These are phyloP conservation scores for Colletotrichum abscissum DNA, from an alignment of 2,329 filamentous ascomycete genomes.

Conservation along the genomic window DNA sequence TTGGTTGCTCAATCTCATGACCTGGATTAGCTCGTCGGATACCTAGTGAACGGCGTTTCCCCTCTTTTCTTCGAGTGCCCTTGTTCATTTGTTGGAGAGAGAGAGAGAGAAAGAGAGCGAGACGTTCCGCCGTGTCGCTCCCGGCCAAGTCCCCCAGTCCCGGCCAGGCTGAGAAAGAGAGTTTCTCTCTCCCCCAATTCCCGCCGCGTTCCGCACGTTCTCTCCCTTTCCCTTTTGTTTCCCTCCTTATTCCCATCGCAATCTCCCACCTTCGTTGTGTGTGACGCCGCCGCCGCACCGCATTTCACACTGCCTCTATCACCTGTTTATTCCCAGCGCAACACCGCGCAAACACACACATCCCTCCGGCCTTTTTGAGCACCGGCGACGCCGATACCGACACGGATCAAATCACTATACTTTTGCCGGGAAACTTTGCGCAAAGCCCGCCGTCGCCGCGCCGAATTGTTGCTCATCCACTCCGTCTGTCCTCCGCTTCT, in stretches of 20 bases:
- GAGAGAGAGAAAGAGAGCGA: neutral
- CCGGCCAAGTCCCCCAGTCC: too few species aligned
- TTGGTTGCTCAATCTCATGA: neutral
- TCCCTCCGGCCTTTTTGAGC: neutral
- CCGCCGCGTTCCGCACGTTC: neutral
- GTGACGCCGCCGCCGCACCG: neutral
- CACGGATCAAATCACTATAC: neutral
- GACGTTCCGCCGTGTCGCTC: too few species aligned
- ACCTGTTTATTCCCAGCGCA: constrained; percentile 37
- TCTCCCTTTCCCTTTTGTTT: neutral
- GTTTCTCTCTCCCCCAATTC: neutral
- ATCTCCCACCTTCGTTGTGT: neutral
- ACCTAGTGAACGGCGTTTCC: neutral
- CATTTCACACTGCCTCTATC: constrained; percentile 16
- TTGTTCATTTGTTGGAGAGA: neutral
- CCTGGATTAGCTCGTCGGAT: neutral
- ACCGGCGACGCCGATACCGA: neutral
- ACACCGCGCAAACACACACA: neutral
- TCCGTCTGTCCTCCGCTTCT: neutral
- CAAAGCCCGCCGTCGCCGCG: neutral
- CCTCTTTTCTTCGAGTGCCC: neutral
- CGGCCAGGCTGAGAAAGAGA: neutral
- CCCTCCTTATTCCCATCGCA: constrained; percentile 30
- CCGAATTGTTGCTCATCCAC: neutral
- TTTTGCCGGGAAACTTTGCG: neutral